Evolutionary conservation across 352 stramenopile genomes (phyloP).

Genomic region (Globisporangium acanthophoron): DNA sequence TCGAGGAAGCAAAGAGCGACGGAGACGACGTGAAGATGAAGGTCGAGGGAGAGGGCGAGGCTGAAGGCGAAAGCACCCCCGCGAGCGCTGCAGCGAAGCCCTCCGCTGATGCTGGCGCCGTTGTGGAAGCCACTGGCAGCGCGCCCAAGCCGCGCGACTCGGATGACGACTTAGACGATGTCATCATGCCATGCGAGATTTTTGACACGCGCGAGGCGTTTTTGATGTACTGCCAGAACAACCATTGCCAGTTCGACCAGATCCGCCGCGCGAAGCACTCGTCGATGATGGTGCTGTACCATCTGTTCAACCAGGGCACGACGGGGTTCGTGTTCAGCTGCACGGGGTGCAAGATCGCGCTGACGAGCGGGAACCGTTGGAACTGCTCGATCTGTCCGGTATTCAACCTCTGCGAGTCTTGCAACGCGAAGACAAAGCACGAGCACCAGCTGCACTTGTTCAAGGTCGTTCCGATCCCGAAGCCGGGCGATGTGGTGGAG

Average conservation of each 20-base stretch:
- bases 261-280: constrained; percentile 79
- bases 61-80: background rate
- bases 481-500: constrained; percentile 40
- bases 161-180: constrained; percentile 73
- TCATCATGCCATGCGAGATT: constrained; percentile 97
- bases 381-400: constrained; percentile 95
- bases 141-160: background rate
- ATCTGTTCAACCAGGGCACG: constrained; percentile 91
- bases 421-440: constrained; percentile 89
- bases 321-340: constrained; percentile 98
- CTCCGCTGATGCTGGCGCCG: background rate
- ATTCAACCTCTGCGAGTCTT: constrained; percentile 96
- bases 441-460: constrained; percentile 91
- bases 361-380: constrained; percentile 94
- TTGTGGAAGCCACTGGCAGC: constrained; percentile 5
- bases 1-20: constrained; percentile 11
- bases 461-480: constrained; percentile 87
- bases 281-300: constrained; percentile 84
- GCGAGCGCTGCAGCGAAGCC: background rate
- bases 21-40: constrained; percentile 15
- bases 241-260: constrained; percentile 81
- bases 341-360: constrained; percentile 90
- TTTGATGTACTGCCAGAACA: constrained; percentile 87
- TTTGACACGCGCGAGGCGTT: constrained; percentile 91
- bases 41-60: constrained; percentile 2